Evolutionary conservation across 805 yeast species (phyloP), one percentile per base, ranked within the genome.

Genomic region (Saccharomyces eubayanus): DNA sequence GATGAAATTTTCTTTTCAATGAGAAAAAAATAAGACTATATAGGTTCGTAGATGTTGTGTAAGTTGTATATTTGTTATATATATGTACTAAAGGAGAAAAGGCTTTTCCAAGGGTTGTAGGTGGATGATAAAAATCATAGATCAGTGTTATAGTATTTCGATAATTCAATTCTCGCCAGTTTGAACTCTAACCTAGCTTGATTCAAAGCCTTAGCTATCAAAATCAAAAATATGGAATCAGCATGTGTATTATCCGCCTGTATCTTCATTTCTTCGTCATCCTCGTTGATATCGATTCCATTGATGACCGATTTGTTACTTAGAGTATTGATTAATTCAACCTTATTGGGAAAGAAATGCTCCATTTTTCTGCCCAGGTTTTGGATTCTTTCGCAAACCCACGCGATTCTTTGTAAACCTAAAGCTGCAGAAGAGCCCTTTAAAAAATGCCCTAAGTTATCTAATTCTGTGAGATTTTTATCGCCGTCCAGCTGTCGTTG

Each of bases 371-470:
- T 62, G 2, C 96, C 98, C 59, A 88, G 82, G 67, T 91, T 91
- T 70, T 94, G 99, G 57, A 94, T 91, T 59, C 91, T 77, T 70
- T 91, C 99, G 72, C 99, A 94, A 62, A 90, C 86, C 64, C 82
- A 80, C 54, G 90, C 90, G 50, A 94, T 87, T 57, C 83, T 82
- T 47, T 80, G 81, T 53, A 94, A 76, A 2, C 99, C 99, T 55
- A 94, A 74, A 0, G 97, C 92, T 1, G 97, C 96, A 1, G 97
- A 95, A 11, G 96, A 85, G 48, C 99, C 99, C 68, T 94, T 94
- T 53, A 94, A 76, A 66, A 89, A 94, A 68, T 94, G 99, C 12
- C 99, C 99, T 61, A 87, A 73, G 12, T 83, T 76, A 21, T 91
- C 84, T 53, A 94, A 72, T 56, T 82, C 76, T 43, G 74, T 77